Percentiles rank a stretch among this genome's conserved stretches.
These are phyloP conservation scores for Magnolia officinalis DNA, from an alignment of 164 flowering plant species.

Conservation along the genomic window DNA sequence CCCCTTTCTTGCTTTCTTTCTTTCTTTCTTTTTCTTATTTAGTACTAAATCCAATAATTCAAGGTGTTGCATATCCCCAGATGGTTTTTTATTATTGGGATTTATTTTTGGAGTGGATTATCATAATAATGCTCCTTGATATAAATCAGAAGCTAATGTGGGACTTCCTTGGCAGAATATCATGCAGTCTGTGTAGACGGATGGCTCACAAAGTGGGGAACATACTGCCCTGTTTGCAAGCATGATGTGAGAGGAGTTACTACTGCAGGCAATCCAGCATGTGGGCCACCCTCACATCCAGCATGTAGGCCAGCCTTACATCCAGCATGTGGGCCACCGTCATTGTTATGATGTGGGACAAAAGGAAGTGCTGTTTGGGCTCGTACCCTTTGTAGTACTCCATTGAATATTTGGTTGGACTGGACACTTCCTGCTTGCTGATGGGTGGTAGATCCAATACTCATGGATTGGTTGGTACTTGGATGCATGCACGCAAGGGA, in stretches of 20 bases:
- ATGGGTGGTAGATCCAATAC: background rate
- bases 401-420: background rate
- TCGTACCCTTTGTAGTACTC: background rate
- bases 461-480: background rate
- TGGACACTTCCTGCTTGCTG: background rate
- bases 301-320: background rate
- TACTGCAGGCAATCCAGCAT: background rate
- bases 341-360: background rate
- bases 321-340: background rate
- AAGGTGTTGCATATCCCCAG: too few relatives aligned
- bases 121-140: background rate
- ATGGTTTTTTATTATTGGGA: background rate
- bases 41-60: too few relatives aligned
- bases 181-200: conserved; percentile 55
- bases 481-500: background rate
- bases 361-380: background rate
- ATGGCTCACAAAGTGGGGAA: conserved; percentile 67
- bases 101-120: background rate
- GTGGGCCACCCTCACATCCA: background rate
- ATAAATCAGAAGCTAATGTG: background rate
- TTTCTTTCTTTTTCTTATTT: background rate
- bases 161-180: conserved; percentile 38
- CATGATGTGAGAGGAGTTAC: conserved; percentile 28
- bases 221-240: conserved; percentile 72
- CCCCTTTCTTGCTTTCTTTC: too few relatives aligned